Conservation (phyloP, 371 early-diverging fungal species). For the Mucor ambiguus region DNA sequence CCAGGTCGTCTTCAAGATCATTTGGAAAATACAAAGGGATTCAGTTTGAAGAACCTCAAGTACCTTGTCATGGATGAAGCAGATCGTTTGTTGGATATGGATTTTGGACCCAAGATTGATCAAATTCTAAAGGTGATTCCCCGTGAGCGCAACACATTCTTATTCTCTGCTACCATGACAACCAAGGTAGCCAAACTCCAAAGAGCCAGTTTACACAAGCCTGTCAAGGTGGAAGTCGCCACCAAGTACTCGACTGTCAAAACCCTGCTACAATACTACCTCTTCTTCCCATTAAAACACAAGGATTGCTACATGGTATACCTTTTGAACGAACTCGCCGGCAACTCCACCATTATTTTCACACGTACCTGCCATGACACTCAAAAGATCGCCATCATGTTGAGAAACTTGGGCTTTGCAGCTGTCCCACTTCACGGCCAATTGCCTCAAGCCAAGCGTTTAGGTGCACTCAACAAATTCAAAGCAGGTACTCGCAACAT, state of each 20-base stretch:
- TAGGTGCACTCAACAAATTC: slow-evolving; percentile 91
- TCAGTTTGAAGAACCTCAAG: slow-evolving; percentile 83
- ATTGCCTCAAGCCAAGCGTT: slow-evolving; percentile 89
- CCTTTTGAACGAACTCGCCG: slow-evolving; percentile 90
- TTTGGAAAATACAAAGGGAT: slow-evolving; percentile 97
- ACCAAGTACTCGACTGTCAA: slow-evolving; percentile 93
- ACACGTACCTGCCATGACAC: slow-evolving; percentile 87
- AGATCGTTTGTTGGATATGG: slow-evolving; percentile 96
- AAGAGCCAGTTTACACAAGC: slow-evolving; percentile 89
- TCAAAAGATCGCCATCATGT: slow-evolving; percentile 82
- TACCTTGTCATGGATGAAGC: slow-evolving; percentile 98
- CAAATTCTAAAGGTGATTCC: slow-evolving; percentile 93
- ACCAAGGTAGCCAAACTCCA: slow-evolving; percentile 94
- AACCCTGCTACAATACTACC: slow-evolving; percentile 91
- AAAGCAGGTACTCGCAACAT: slow-evolving; percentile 85
- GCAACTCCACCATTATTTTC: slow-evolving; percentile 90
- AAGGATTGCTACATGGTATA: slow-evolving; percentile 95
- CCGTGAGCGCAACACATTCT: slow-evolving; percentile 88
- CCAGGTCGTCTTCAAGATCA: slow-evolving; percentile 98
- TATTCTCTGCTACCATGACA: slow-evolving; percentile 99
- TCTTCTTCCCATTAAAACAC: slow-evolving; percentile 94
- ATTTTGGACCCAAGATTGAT: slow-evolving; percentile 96
- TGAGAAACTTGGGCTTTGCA: slow-evolving; percentile 89
- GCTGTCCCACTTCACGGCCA: slow-evolving; percentile 96
- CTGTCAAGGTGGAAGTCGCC: slow-evolving; percentile 91